Conservation (phyloP, 495 filamentous ascomycete genomes). For the Chaetomium fimeti region DNA sequence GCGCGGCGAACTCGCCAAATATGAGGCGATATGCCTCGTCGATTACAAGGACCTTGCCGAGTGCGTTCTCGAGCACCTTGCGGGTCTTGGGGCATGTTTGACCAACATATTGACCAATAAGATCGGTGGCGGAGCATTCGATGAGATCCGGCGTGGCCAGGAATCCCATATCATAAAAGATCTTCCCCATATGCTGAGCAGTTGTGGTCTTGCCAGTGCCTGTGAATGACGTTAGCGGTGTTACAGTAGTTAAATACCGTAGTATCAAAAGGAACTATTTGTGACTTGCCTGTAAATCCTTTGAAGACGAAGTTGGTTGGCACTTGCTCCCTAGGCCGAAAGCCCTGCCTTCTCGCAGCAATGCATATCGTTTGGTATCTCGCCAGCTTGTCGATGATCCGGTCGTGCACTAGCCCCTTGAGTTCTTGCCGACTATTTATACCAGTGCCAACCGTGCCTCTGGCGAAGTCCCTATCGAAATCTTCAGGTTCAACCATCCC, state of each 20-base stretch:
- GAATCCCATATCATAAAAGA: slow-evolving; percentile 72
- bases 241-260: too few species aligned
- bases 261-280: too few species aligned
- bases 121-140: slow-evolving; percentile 60
- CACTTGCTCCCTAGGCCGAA: slow-evolving; percentile 51
- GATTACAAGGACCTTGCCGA: slow-evolving; percentile 64
- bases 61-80: slow-evolving; percentile 55
- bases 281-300: too few species aligned
- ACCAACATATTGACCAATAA: slow-evolving; percentile 61
- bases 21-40: slow-evolving; percentile 65
- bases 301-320: slow-evolving; percentile 49
- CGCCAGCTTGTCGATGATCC: too few species aligned
- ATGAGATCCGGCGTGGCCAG: slow-evolving; percentile 54
- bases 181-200: slow-evolving; percentile 66
- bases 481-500: slow-evolving; percentile 64
- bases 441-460: too few species aligned
- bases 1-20: slow-evolving; percentile 59
- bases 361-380: too few species aligned
- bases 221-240: slow-evolving; percentile 44
- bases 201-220: slow-evolving; percentile 75
- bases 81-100: slow-evolving; percentile 63
- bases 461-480: slow-evolving; percentile 61
- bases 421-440: too few species aligned
- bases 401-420: slow-evolving; percentile 51
- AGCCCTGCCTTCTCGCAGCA: too few species aligned